Evolutionary conservation across 495 filamentous ascomycete species (phyloP), one percentile per base, ranked within the genome.

Genomic region (Podospora bellae-mahoneyi): DNA sequence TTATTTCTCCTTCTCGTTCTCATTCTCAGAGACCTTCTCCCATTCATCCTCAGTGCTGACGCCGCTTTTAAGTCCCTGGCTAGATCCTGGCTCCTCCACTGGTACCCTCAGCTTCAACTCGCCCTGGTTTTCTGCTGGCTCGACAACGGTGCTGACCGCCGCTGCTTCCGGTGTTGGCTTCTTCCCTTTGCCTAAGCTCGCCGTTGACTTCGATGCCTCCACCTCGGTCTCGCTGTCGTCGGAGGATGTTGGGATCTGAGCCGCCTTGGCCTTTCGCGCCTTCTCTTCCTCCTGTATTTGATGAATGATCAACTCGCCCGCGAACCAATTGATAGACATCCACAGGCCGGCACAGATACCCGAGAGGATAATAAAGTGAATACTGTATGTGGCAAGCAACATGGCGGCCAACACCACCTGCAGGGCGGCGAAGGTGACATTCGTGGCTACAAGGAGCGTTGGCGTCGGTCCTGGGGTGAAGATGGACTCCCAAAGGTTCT

Each of bases 261-360:
- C 72, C 23, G 73, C 76, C 60, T 71, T 73, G 44, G 80, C 78
- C 27, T 73, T 71, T 15, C 78, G 81, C 77, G 82, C 80, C 75
- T 87, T 86, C 65, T 85, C 84, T 62, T 86, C 83, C 70, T 89
- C 87, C 75, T 93, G 82, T 23, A 78, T 81, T 73, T 91, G 88
- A 56, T 88, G 88, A 10, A 80, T 79, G 63, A 82, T 83, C 44
- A 99, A 82, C 82, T 99, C 95, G 26, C 77, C 76, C 55, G 93
- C 92, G 74, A 99, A 99, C 95, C 95, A 99, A 80, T 97, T 97
- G 79, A 99, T 96, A 23, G 89, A 86, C 78, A 85, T 91, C 95
- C 95, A 99, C 27, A 99, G 84, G 0, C 91, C 90, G 1, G 79
- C 93, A 54, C 87, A 91, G 9, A 99, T 81, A 60, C 87, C 75